Conservation (phyloP, 306 rosid species). For the Vigna angularis region DNA sequence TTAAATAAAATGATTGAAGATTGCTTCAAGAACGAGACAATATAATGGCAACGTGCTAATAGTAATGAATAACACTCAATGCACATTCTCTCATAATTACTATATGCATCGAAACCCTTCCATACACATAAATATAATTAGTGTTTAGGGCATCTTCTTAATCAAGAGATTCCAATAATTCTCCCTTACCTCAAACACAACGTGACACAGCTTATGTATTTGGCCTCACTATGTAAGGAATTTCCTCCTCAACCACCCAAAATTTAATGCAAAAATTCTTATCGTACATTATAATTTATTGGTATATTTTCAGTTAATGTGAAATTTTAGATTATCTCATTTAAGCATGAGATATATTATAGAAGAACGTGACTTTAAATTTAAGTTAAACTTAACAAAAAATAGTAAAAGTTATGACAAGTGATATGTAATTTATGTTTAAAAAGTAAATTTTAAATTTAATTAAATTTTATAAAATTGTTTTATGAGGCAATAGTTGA, state of each 20-base stretch:
- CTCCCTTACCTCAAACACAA: slow-evolving; percentile 10
- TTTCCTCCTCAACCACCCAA: slow-evolving; percentile 15
- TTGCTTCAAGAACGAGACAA: slow-evolving; percentile 46
- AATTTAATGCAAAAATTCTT: not conserved
- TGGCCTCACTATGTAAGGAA: not conserved
- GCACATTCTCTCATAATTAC: slow-evolving; percentile 35
- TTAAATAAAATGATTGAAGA: slow-evolving; percentile 36
- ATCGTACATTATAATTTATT: too few species aligned
- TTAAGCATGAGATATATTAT: too few species aligned
- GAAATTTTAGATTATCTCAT: too few species aligned
- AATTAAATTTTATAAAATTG: too few species aligned
- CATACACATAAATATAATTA: slow-evolving; percentile 4
- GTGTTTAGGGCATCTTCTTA: not conserved
- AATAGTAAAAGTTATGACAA: too few species aligned
- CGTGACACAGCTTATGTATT: not conserved
- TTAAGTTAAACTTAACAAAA: too few species aligned
- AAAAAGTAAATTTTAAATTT: too few species aligned
- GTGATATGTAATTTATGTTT: too few species aligned
- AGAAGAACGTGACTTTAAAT: too few species aligned
- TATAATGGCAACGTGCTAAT: slow-evolving; percentile 39
- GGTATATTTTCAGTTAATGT: too few species aligned
- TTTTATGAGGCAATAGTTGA: too few species aligned
- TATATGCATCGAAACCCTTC: slow-evolving; percentile 7
- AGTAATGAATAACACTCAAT: slow-evolving; percentile 14
- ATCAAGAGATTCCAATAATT: slow-evolving; percentile 12